Evolutionary conservation across 2,329 filamentous ascomycete species (phyloP).

Genomic region (Phyllosticta paracitricarpa): DNA sequence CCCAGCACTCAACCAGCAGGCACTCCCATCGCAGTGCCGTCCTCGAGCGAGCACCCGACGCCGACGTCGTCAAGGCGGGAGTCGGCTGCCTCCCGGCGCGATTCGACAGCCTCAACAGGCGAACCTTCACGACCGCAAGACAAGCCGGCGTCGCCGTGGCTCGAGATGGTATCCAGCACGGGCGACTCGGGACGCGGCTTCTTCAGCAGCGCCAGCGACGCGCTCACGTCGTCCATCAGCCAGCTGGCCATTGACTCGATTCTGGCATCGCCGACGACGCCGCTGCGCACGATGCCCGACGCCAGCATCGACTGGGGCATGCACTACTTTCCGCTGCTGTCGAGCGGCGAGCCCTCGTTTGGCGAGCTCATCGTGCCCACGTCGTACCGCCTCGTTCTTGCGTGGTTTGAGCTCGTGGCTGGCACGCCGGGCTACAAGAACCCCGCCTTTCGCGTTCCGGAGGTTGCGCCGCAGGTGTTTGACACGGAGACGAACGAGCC

Average conservation of each 20-base stretch:
- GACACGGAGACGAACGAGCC: neutral
- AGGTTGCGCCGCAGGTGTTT: neutral
- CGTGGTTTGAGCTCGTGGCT: conserved; percentile 6
- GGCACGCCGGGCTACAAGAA: neutral
- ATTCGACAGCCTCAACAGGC: neutral
- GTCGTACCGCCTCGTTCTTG: neutral
- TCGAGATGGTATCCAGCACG: neutral
- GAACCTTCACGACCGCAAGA: neutral
- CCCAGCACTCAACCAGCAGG: neutral
- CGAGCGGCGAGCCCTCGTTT: conserved; percentile 1
- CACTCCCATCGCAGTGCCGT: conserved; percentile 1
- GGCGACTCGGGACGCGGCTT: neutral
- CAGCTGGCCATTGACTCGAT: neutral
- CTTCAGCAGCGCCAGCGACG: neutral
- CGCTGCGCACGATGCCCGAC: neutral
- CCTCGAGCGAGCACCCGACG: neutral
- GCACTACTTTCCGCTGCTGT: conserved; percentile 6
- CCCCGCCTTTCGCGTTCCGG: neutral
- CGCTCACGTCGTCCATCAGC: neutral
- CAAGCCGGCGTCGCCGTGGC: neutral
- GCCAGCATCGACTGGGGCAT: conserved; percentile 4
- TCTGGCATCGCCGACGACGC: neutral
- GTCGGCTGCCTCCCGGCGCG: neutral
- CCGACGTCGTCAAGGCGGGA: neutral
- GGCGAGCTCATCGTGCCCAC: conserved; percentile 3